phyloP scores from a whole-genome alignment of 2,329 filamentous ascomycete species.

The Alternaria triticimaculans region DNA sequence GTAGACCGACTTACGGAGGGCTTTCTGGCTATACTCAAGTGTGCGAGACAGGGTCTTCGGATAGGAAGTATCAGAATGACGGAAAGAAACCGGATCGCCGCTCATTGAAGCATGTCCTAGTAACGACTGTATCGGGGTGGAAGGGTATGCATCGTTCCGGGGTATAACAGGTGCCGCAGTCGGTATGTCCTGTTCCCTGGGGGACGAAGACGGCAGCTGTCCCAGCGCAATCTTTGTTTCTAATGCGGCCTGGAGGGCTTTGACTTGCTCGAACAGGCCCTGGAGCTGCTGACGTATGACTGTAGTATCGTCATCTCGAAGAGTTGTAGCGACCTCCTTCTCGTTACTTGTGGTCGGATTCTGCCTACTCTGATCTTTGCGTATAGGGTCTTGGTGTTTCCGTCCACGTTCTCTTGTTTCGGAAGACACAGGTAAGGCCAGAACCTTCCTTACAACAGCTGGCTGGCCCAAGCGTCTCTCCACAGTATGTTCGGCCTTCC shows the following conservation, averaged over 20 bases:
- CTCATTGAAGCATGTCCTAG: not conserved
- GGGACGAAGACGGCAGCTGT: not conserved
- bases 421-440: not conserved
- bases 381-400: not conserved
- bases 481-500: not conserved
- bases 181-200: not conserved
- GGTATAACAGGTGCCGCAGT: not conserved
- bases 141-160: not conserved
- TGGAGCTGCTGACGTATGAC: conserved; percentile 18
- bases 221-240: not conserved
- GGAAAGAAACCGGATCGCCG: not conserved
- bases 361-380: not conserved
- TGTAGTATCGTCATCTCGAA: not conserved
- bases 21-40: not conserved
- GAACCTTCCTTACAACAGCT: not conserved
- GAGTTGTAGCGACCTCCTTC: not conserved
- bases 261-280: conserved; percentile 23
- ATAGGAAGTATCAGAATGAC: not conserved
- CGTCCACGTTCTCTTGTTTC: not conserved
- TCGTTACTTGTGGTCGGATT: not conserved
- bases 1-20: not conserved
- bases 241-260: conserved; percentile 13
- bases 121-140: not conserved
- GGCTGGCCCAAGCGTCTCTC: not conserved
- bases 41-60: not conserved